Evolutionary conservation across 345 rosid species (phyloP), one percentile per base, ranked within the genome.

Genomic region (Bruguiera sexangula): DNA sequence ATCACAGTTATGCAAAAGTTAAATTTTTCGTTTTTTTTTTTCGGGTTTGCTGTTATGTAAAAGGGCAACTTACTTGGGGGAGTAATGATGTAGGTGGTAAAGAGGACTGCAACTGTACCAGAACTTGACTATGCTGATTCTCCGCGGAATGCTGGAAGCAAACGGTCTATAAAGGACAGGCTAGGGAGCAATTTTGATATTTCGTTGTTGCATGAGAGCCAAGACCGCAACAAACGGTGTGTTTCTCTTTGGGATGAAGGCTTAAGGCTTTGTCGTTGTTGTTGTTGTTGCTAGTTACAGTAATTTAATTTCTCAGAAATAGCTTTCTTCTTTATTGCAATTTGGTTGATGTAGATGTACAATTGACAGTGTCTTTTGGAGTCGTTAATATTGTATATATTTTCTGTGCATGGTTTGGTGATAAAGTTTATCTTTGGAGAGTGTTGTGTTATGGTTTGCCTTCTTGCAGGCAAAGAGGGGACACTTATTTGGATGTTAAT

Each of bases 81-180:
- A n/a, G 26, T 72, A 13, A 57, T 29, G 58, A 68, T 75, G 53
- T 85, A 95, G 99, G 97, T 92, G 63, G 93, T 95, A 67, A 95
- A 84, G 86, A 84, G 91, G 81, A 79, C 80, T 52, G 87, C 80
- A 60, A 51, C 67, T 65, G 79, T 76, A 46, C 70, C 89, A 6
- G 83, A 82, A 52, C 74, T 26, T 65, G 80, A 68, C 16, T 68
- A 62, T 57, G 70, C 75, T 51, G 86, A 76, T 72, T 78, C 80
- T 50, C 63, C 65, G 66, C 83, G 82, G 4, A 67, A 75, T 55
- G 61, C 79, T 62, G 96, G 96, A 57, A 81, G 72, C 39, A 95
- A 95, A 83, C 89, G 97, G 39, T 87, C 97, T 32, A 82, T 86
- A 2, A 90, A 89, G 79, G 99, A 95, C 60, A 85, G 99, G 72